These are phyloP conservation scores for Podila horticola DNA, from an alignment of 192 early-diverging fungal genomes.

Conservation along the genomic window DNA sequence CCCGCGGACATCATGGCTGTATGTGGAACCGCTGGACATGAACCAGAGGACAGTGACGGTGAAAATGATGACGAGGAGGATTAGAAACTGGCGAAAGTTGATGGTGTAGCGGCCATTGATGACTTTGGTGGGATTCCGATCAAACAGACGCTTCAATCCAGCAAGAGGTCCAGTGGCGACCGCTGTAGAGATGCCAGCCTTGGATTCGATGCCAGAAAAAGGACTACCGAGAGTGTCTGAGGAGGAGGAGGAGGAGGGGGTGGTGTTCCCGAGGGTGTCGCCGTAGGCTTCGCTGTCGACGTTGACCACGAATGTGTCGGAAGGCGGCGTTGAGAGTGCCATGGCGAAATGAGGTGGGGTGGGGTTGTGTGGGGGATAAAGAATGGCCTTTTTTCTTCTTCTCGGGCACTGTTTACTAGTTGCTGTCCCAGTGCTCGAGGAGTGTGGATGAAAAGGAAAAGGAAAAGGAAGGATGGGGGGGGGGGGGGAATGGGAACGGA, in stretches of 20 bases:
- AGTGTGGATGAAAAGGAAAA: background rate
- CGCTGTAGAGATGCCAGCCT: background rate
- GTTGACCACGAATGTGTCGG: constrained; percentile 18
- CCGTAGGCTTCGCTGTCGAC: constrained; percentile 16
- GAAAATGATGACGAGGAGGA: constrained; percentile 26
- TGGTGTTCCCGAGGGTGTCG: background rate
- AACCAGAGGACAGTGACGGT: constrained; percentile 22
- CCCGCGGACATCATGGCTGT: background rate
- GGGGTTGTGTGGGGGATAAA: no score
- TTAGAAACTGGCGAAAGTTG: constrained; percentile 39
- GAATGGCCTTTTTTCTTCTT: no score
- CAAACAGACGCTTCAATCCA: constrained; percentile 28
- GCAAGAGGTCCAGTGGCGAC: constrained; percentile 24
- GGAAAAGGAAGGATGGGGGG: background rate
- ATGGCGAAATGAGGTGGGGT: background rate
- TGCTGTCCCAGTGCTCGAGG: background rate
- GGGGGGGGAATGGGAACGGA: no score
- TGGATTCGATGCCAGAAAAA: background rate
- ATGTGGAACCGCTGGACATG: constrained; percentile 1
- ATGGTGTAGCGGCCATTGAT: constrained; percentile 45
- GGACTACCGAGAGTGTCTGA: background rate
- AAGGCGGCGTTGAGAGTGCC: background rate
- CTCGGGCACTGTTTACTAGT: no score
- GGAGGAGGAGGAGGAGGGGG: background rate
- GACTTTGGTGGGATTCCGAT: constrained; percentile 32